A percentile compares a stretch with the other conserved stretches of the same genome.
phyloP scores from a whole-genome alignment of 768 basidiomycete species.

The Hypsizygus marmoreus region DNA sequence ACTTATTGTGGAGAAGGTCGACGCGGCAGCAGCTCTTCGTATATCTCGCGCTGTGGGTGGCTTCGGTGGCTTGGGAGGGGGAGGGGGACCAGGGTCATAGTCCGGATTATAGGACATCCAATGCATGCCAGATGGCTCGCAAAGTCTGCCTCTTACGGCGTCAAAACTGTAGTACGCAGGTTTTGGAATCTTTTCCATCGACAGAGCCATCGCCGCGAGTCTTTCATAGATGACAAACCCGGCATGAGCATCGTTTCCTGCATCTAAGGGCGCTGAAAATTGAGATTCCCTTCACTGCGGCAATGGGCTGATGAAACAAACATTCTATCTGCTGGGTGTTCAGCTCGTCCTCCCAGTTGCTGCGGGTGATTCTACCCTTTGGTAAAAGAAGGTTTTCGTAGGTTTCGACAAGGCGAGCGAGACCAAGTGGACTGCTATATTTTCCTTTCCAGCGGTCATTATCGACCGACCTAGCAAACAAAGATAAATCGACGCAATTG shows the following conservation, averaged over 20 bases:
- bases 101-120: conserved; percentile 66
- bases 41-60: conserved; percentile 15
- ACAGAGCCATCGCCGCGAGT: conserved; percentile 44
- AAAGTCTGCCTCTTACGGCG: conserved; percentile 45
- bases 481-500: conserved; percentile 68
- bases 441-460: conserved; percentile 73
- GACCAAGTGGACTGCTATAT: conserved; percentile 60
- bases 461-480: conserved; percentile 71
- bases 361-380: conserved; percentile 64
- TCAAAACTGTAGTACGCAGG: conserved; percentile 60
- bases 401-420: conserved; percentile 62
- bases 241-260: conserved; percentile 71
- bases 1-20: not conserved
- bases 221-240: conserved; percentile 54
- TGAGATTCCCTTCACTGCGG: too few species aligned
- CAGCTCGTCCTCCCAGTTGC: conserved; percentile 69
- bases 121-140: conserved; percentile 40
- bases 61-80: conserved; percentile 43
- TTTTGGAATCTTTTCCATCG: conserved; percentile 35
- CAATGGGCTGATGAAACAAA: conserved; percentile 35
- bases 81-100: conserved; percentile 74
- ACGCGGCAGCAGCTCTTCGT: conserved; percentile 3
- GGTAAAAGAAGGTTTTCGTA: conserved; percentile 54
- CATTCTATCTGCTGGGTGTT: conserved; percentile 55
- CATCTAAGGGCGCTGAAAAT: conserved; percentile 46